Conservation (phyloP, 306 rosid genomes). For the Betula pendula region DNA sequence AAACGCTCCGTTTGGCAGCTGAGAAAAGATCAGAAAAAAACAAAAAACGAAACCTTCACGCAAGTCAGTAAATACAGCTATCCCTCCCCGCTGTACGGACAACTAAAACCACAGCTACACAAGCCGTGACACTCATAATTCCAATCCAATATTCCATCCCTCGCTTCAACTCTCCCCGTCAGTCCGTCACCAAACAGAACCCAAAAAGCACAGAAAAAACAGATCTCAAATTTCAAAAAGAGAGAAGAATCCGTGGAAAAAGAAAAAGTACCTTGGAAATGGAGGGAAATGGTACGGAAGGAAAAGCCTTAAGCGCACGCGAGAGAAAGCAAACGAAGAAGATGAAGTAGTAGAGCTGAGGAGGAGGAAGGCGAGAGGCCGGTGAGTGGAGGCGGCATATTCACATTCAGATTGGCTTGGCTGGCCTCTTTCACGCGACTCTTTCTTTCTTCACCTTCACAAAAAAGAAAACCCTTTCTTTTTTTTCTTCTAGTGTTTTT, state of each 20-base stretch:
- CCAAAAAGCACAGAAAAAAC: not conserved
- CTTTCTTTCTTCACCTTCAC: not conserved
- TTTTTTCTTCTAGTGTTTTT: no score
- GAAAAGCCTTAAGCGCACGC: slow-evolving; percentile 8
- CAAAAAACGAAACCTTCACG: slow-evolving; percentile 12
- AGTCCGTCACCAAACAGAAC: slow-evolving; percentile 11
- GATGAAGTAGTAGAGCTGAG: slow-evolving; percentile 12
- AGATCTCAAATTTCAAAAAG: not conserved
- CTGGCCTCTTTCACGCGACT: not conserved
- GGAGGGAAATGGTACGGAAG: not conserved
- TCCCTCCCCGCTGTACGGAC: not conserved
- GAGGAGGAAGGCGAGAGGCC: not conserved
- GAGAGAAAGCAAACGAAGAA: slow-evolving; percentile 1
- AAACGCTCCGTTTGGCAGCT: slow-evolving; percentile 15
- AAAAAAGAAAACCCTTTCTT: no score
- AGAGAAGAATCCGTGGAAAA: slow-evolving; percentile 2
- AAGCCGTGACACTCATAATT: not conserved
- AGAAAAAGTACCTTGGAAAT: slow-evolving; percentile 4
- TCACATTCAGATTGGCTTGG: not conserved
- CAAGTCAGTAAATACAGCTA: not conserved
- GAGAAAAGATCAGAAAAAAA: not conserved
- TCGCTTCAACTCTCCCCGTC: slow-evolving; percentile 8
- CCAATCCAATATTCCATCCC: not conserved
- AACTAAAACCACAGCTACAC: not conserved
- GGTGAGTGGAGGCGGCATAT: slow-evolving; percentile 1